Evolutionary conservation across 2,329 filamentous ascomycete genomes (phyloP).

Genomic region (Arachnopeziza araneosa): DNA sequence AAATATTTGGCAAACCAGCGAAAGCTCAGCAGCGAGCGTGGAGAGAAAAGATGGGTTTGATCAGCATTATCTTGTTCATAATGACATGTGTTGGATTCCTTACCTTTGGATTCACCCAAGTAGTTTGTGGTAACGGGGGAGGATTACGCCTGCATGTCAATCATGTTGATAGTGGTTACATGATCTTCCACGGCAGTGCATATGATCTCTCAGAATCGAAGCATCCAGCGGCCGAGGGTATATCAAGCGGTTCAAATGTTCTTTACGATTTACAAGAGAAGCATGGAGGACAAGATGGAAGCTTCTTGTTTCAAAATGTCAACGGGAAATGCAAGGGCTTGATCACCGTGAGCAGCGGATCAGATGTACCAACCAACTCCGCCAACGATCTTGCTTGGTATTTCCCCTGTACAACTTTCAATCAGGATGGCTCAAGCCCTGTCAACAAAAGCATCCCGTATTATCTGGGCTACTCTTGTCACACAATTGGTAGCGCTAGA

Average conservation of each 20-base stretch:
- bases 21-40: constrained; percentile 88
- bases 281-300: constrained; percentile 84
- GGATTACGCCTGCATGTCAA: constrained; percentile 72
- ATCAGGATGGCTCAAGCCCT: constrained; percentile 81
- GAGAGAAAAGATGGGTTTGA: constrained; percentile 96
- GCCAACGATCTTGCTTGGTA: constrained; percentile 86
- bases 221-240: constrained; percentile 76
- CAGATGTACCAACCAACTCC: constrained; percentile 72
- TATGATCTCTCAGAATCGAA: constrained; percentile 74
- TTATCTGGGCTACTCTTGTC: constrained; percentile 84
- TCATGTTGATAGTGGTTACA: constrained; percentile 72
- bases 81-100: constrained; percentile 89
- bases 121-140: constrained; percentile 72
- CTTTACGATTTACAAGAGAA: constrained; percentile 79
- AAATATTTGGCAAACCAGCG: constrained; percentile 77
- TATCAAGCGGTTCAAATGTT: constrained; percentile 69
- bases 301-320: constrained; percentile 97
- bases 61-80: constrained; percentile 86
- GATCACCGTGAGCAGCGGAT: constrained; percentile 65
- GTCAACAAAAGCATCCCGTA: constrained; percentile 69
- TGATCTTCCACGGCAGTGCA: constrained; percentile 93
- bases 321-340: constrained; percentile 93
- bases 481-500: constrained; percentile 67
- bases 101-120: constrained; percentile 91
- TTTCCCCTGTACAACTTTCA: constrained; percentile 87